Percentiles rank a stretch among this genome's conserved stretches.
Conservation (phyloP, 495 filamentous ascomycete genomes). For the Coniosporium apollinis region DNA sequence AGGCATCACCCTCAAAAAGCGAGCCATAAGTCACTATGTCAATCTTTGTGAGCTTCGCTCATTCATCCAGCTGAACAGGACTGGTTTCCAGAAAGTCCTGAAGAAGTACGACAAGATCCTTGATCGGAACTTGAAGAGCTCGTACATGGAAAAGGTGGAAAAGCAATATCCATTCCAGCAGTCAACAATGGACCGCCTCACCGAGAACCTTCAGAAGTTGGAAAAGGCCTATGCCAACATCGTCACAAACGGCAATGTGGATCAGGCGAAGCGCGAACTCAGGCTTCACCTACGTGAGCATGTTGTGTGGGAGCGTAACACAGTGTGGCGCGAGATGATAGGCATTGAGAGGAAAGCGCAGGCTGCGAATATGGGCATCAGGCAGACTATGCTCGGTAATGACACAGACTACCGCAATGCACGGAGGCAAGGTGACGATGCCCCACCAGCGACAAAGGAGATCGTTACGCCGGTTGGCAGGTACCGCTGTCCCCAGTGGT, state of each 20-base stretch:
- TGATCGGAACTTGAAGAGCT: constrained; percentile 54
- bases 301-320: constrained; percentile 98
- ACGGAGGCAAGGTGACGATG: constrained; percentile 68
- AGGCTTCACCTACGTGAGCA: constrained; percentile 87
- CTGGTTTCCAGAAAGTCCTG: constrained; percentile 84
- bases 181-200: constrained; percentile 49
- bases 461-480: constrained; percentile 67
- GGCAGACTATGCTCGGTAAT: constrained; percentile 60
- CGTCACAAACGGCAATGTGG: constrained; percentile 61
- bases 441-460: constrained; percentile 42
- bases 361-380: constrained; percentile 75
- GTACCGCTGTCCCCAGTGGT: constrained; percentile 59
- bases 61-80: constrained; percentile 90
- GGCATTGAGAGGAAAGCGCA: constrained; percentile 93
- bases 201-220: constrained; percentile 50
- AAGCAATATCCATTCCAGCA: constrained; percentile 59
- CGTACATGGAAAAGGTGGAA: constrained; percentile 60
- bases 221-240: constrained; percentile 68
- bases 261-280: constrained; percentile 62
- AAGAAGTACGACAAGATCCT: constrained; percentile 99
- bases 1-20: constrained; percentile 79
- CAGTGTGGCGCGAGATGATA: constrained; percentile 98
- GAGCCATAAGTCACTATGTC: constrained; percentile 73
- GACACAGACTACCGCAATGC: constrained; percentile 51
- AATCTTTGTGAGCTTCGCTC: constrained; percentile 91